phyloP scores from a whole-genome alignment of 108 stramenopile species.

The Stephanodiscus triporus region DNA sequence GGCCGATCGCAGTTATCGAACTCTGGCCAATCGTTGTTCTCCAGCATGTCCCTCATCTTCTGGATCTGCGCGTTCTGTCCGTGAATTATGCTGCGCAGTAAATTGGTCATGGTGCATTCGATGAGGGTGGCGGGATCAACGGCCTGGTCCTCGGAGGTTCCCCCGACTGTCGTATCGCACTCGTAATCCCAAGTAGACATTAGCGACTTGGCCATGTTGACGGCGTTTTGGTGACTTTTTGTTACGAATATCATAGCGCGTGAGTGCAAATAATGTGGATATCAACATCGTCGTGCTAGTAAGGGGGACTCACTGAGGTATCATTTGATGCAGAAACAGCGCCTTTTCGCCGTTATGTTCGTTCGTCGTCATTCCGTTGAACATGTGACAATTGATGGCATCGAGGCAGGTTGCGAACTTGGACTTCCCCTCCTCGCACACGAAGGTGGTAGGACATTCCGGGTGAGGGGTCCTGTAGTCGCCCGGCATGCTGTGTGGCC shows the following conservation, averaged over 20 bases:
- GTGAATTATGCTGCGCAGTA: conserved; percentile 72
- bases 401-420: conserved; percentile 63
- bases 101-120: conserved; percentile 55
- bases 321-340: conserved; percentile 89
- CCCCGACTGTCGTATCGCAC: conserved; percentile 23
- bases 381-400: conserved; percentile 81
- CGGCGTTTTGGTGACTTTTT: conserved; percentile 79
- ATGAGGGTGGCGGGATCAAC: conserved; percentile 18
- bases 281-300: no score
- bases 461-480: conserved; percentile 62
- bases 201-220: conserved; percentile 92
- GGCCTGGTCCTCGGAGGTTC: conserved; percentile 18
- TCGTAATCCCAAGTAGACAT: conserved; percentile 44
- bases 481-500: conserved; percentile 5
- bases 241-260: neutral
- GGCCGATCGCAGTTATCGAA: conserved; percentile 51
- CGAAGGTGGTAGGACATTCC: conserved; percentile 63
- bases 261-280: neutral
- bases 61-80: conserved; percentile 86
- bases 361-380: conserved; percentile 64
- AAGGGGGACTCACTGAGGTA: conserved; percentile 62
- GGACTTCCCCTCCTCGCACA: conserved; percentile 42
- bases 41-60: conserved; percentile 67
- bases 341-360: conserved; percentile 29
- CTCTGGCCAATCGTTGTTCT: conserved; percentile 36